A percentile compares a stretch with the other conserved stretches of the same genome.
phyloP scores from a whole-genome alignment of 208 protist genomes.

The Crithidia mellificae region DNA sequence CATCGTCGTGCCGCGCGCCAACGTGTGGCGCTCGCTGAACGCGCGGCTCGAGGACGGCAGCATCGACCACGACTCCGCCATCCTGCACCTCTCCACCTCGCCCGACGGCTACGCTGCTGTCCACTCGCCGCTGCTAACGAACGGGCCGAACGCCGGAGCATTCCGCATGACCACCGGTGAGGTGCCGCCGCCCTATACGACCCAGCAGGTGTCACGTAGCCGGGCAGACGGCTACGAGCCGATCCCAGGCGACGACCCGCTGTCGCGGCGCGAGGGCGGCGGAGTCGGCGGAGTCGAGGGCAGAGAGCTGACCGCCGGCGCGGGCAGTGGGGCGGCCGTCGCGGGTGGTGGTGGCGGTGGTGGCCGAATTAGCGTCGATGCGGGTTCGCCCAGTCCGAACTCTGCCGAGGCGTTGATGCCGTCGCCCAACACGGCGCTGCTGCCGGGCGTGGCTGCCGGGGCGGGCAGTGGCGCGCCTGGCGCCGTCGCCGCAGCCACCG shows the following conservation, averaged over 20 bases:
- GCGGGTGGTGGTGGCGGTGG: not conserved
- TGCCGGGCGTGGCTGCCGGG: not conserved
- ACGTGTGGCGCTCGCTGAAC: conserved; percentile 69
- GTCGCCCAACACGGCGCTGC: not conserved
- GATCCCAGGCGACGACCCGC: conserved; percentile 12
- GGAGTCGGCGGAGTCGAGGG: too few species aligned
- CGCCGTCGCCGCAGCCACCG: not conserved
- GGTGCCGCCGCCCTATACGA: not conserved
- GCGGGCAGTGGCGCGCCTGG: not conserved
- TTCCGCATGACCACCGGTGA: not conserved
- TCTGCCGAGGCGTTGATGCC: not conserved
- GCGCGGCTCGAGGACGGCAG: conserved; percentile 26
- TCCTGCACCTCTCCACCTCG: conserved; percentile 4
- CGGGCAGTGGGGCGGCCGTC: too few species aligned
- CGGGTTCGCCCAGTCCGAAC: not conserved
- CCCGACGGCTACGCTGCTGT: conserved; percentile 6
- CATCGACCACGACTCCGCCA: conserved; percentile 13
- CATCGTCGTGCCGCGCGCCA: conserved; percentile 68
- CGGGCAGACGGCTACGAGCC: conserved; percentile 9
- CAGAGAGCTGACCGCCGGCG: too few species aligned
- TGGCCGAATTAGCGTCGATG: not conserved
- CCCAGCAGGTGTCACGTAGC: not conserved
- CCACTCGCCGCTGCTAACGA: conserved; percentile 23
- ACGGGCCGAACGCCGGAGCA: not conserved
- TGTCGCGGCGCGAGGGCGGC: too few species aligned